These are phyloP conservation scores for Colletotrichum salicis DNA, from an alignment of 2,329 filamentous ascomycete species.

Conservation along the genomic window DNA sequence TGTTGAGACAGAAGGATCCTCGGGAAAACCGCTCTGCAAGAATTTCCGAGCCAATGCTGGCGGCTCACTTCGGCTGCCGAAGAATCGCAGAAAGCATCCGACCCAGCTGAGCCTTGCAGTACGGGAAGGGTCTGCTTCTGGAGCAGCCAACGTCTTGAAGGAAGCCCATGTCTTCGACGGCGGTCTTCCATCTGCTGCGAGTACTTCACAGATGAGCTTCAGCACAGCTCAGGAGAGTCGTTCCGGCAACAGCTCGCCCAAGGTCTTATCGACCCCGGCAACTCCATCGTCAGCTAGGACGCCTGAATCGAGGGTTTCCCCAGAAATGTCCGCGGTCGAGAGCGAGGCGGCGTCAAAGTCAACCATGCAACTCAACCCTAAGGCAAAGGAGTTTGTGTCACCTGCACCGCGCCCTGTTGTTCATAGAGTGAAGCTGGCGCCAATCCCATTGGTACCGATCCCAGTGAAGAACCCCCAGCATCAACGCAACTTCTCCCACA, in stretches of 20 bases:
- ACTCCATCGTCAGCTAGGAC: background rate
- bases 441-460: constrained; percentile 15
- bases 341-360: background rate
- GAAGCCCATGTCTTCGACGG: background rate
- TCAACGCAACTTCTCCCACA: constrained; percentile 8
- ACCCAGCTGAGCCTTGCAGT: background rate
- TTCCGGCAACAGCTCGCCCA: constrained; percentile 12
- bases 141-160: background rate
- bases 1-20: background rate
- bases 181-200: constrained; percentile 5
- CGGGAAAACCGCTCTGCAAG: constrained; percentile 20
- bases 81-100: constrained; percentile 42
- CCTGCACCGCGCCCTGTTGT: background rate
- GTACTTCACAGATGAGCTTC: constrained; percentile 6
- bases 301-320: background rate
- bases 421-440: background rate
- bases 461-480: constrained; percentile 4
- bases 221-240: constrained; percentile 6
- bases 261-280: constrained; percentile 5
- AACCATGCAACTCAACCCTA: constrained; percentile 7
- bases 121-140: background rate
- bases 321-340: background rate
- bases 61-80: constrained; percentile 47
- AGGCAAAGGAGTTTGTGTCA: constrained; percentile 22
- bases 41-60: constrained; percentile 43